Evolutionary conservation across 192 early-diverging fungal genomes (phyloP).

Genomic region (Phlyctochytrium arcticum): DNA sequence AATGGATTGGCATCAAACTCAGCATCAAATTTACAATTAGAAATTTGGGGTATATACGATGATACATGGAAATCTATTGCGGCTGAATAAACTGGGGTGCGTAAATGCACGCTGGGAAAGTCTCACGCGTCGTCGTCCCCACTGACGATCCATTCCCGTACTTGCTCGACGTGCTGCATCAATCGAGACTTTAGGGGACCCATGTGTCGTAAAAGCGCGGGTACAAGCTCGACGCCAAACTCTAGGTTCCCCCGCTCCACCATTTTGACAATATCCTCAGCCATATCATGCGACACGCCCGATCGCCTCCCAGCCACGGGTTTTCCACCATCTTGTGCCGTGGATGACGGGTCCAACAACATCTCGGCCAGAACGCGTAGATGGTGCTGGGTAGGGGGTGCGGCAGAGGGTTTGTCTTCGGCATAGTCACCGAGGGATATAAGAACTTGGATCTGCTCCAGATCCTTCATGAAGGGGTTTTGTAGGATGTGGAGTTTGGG

Average conservation of each 20-base stretch:
- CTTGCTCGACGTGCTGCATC: constrained; percentile 22
- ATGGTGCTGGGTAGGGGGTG: constrained; percentile 6
- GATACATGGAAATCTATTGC: too few species aligned
- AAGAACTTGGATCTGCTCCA: constrained; percentile 27
- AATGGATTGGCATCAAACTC: too few species aligned
- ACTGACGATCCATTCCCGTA: constrained; percentile 6
- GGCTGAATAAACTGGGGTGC: too few species aligned
- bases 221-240: constrained; percentile 30
- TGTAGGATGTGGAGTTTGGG: constrained; percentile 5
- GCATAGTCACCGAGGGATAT: constrained; percentile 29
- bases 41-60: too few species aligned
- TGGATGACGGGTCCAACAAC: neutral
- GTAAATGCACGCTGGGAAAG: too few species aligned
- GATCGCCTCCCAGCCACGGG: too few species aligned
- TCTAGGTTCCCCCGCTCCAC: constrained; percentile 12
- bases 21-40: too few species aligned
- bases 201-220: constrained; percentile 24
- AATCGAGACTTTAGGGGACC: constrained; percentile 26
- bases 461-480: neutral
- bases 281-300: neutral
- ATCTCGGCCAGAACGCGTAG: constrained; percentile 19
- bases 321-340: neutral
- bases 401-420: constrained; percentile 7
- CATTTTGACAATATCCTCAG: constrained; percentile 4
- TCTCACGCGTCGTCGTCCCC: too few species aligned